phyloP scores from a whole-genome alignment of 768 basidiomycete species.

The Boletellus sp. region DNA sequence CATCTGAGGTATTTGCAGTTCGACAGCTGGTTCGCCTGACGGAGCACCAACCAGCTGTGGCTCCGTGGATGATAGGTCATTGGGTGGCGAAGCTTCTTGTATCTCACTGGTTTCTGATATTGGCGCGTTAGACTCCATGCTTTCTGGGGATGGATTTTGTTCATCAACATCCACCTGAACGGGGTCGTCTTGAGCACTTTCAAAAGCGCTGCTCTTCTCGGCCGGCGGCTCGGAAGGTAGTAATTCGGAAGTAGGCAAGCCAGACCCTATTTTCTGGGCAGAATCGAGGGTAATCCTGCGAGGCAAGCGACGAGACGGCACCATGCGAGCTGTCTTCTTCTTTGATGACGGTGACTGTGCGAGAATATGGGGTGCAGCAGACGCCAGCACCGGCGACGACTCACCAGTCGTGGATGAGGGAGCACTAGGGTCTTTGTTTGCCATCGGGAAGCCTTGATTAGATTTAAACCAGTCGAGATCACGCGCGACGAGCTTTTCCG shows the following conservation, averaged over 20 bases:
- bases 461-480: slow-evolving; percentile 31
- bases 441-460: background rate
- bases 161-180: slow-evolving; percentile 7
- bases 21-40: background rate
- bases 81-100: background rate
- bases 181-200: background rate
- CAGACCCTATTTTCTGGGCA: background rate
- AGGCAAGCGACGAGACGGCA: slow-evolving; percentile 22
- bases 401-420: background rate
- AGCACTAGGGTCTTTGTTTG: background rate
- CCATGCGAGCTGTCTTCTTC: slow-evolving; percentile 26
- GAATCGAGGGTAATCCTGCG: slow-evolving; percentile 10
- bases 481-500: slow-evolving; percentile 24
- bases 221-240: background rate
- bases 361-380: background rate
- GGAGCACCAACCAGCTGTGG: background rate
- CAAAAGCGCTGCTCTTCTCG: background rate
- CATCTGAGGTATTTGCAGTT: background rate
- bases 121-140: background rate
- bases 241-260: background rate
- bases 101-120: background rate
- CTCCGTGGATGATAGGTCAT: background rate
- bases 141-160: background rate
- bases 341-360: slow-evolving; percentile 1
- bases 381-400: background rate